phyloP scores from a whole-genome alignment of 805 yeast species.

The Tetrapisispora fleetii region DNA sequence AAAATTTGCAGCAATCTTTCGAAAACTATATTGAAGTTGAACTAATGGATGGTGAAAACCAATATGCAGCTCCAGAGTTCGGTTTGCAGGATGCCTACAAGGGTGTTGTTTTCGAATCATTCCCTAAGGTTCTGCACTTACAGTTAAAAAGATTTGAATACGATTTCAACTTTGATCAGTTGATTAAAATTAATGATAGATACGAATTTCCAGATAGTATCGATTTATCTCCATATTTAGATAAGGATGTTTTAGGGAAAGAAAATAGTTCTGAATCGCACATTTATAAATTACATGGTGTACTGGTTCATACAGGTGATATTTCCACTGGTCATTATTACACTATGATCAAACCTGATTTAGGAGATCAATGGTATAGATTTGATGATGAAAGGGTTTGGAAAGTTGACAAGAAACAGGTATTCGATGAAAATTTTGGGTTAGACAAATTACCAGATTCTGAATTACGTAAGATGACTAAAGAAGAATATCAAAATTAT shows the following conservation, averaged over 20 bases:
- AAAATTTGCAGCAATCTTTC: conserved; percentile 64
- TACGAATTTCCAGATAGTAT: conserved; percentile 80
- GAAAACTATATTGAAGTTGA: conserved; percentile 82
- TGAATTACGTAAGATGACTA: conserved; percentile 41
- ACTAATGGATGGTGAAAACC: conserved; percentile 86
- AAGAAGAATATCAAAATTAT: conserved; percentile 54
- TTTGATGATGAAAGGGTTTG: conserved; percentile 96
- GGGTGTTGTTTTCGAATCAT: conserved; percentile 83
- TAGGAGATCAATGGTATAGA: conserved; percentile 66
- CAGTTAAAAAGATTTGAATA: conserved; percentile 93
- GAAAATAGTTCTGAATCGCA: conserved; percentile 5
- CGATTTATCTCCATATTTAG: conserved; percentile 71
- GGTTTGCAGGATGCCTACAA: conserved; percentile 95
- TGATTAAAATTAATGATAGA: conserved; percentile 85
- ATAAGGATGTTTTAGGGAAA: conserved; percentile 35
- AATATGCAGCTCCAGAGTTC: conserved; percentile 80
- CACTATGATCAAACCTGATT: conserved; percentile 78
- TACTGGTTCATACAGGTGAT: conserved; percentile 91
- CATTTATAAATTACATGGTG: conserved; percentile 80
- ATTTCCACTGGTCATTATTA: conserved; percentile 94
- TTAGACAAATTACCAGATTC: conserved; percentile 48
- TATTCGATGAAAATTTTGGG: conserved; percentile 88
- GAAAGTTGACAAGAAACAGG: conserved; percentile 74
- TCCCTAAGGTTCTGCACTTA: conserved; percentile 88
- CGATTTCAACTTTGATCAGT: conserved; percentile 78